Conservation (phyloP, 768 basidiomycete species). For the Podaxis pistillaris region DNA sequence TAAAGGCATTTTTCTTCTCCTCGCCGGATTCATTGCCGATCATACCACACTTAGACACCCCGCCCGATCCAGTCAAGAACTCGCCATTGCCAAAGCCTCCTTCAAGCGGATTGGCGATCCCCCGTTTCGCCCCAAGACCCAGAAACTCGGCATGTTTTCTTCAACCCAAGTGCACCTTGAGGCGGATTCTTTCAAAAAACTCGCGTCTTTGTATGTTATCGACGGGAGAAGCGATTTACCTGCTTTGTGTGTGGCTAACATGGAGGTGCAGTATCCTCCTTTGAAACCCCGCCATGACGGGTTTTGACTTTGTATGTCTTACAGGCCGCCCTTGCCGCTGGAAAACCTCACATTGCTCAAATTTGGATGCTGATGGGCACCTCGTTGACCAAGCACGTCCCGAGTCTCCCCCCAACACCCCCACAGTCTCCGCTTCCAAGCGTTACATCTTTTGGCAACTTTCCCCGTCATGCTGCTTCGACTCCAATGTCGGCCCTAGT, state of each 20-base stretch:
- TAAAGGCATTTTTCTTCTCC: slow-evolving; percentile 31
- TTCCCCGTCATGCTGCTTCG: slow-evolving; percentile 14
- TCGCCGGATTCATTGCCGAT: slow-evolving; percentile 4
- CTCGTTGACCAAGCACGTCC: slow-evolving; percentile 49
- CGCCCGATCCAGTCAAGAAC: slow-evolving; percentile 29
- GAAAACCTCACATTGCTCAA: slow-evolving; percentile 56
- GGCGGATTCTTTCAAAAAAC: slow-evolving; percentile 46
- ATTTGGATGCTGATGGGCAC: slow-evolving; percentile 66
- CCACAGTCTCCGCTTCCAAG: slow-evolving; percentile 21
- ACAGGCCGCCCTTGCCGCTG: slow-evolving; percentile 60
- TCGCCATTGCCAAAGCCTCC: slow-evolving; percentile 31
- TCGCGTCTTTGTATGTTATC: slow-evolving; percentile 66
- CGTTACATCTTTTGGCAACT: slow-evolving; percentile 14
- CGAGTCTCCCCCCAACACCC: slow-evolving; percentile 28
- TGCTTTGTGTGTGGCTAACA: slow-evolving; percentile 58
- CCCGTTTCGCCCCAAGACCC: slow-evolving; percentile 45
- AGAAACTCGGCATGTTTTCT: slow-evolving; percentile 56
- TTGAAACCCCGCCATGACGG: not conserved
- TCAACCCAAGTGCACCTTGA: slow-evolving; percentile 37
- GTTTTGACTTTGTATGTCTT: not conserved
- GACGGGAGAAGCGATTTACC: slow-evolving; percentile 41
- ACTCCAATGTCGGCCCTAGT: slow-evolving; percentile 8
- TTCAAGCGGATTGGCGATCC: slow-evolving; percentile 63
- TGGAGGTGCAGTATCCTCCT: slow-evolving; percentile 37
- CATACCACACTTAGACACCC: slow-evolving; percentile 32